These are phyloP conservation scores for Aphanomyces invadans DNA, from an alignment of 352 stramenopile genomes.

Conservation along the genomic window DNA sequence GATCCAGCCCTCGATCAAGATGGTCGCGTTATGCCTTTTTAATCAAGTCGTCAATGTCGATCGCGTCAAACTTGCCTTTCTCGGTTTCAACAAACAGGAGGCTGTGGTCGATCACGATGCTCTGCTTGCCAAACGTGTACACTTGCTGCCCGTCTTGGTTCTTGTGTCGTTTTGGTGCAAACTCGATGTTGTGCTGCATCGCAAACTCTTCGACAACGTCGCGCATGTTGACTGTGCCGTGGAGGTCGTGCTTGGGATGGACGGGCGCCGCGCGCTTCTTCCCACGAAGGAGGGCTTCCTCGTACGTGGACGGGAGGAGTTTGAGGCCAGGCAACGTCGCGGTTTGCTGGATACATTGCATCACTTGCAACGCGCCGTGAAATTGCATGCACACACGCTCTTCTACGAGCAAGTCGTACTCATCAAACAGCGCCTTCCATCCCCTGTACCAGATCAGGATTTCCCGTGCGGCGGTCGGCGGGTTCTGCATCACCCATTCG, in stretches of 20 bases:
- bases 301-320: constrained; percentile 49
- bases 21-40: too few relatives aligned
- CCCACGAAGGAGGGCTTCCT: constrained; percentile 50
- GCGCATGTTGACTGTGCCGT: constrained; percentile 51
- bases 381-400: constrained; percentile 70
- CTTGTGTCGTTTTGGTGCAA: constrained; percentile 59
- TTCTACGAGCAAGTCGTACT: constrained; percentile 44
- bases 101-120: constrained; percentile 80
- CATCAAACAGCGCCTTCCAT: constrained; percentile 78
- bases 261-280: constrained; percentile 4
- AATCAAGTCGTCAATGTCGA: constrained; percentile 70
- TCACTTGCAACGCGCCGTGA: constrained; percentile 56
- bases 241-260: constrained; percentile 27
- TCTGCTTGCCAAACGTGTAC: constrained; percentile 67
- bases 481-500: constrained; percentile 47
- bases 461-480: constrained; percentile 44
- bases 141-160: constrained; percentile 70
- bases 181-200: constrained; percentile 68
- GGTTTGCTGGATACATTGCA: constrained; percentile 30
- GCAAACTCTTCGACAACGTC: constrained; percentile 80
- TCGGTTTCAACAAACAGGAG: constrained; percentile 61
- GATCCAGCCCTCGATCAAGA: too few relatives aligned
- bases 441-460: constrained; percentile 77
- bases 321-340: constrained; percentile 45
- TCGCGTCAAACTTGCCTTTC: constrained; percentile 60